Evolutionary conservation across 805 yeast genomes (phyloP).

Genomic region (Pichia scutulata): DNA sequence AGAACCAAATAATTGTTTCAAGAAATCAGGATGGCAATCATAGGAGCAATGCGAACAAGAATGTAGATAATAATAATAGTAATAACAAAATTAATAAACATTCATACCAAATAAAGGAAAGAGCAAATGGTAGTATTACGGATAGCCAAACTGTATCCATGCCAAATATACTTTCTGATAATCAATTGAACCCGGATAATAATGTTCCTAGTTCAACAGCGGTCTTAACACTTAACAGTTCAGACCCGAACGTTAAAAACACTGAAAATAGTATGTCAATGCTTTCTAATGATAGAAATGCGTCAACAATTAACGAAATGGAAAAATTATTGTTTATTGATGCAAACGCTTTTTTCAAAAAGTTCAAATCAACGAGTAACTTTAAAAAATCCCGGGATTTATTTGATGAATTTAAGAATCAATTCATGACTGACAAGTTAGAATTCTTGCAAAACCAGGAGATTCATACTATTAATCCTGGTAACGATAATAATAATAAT

Average conservation of each 20-base stretch:
- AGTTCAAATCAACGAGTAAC: slow-evolving; percentile 13
- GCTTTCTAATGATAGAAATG: background rate
- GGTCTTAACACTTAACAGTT: background rate
- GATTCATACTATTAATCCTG: background rate
- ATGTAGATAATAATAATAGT: background rate
- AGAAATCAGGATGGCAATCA: background rate
- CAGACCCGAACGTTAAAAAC: background rate
- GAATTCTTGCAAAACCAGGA: background rate
- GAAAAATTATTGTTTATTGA: slow-evolving; percentile 28
- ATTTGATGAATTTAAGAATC: slow-evolving; percentile 24
- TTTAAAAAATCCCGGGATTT: slow-evolving; percentile 24
- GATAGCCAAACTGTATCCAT: background rate
- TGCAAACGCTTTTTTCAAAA: slow-evolving; percentile 26
- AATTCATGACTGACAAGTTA: slow-evolving; percentile 28
- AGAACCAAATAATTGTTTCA: background rate
- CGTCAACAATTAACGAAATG: slow-evolving; percentile 19
- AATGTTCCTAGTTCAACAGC: background rate
- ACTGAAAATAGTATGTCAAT: background rate
- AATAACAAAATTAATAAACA: background rate
- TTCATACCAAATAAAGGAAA: background rate
- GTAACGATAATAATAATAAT: background rate
- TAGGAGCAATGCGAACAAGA: background rate
- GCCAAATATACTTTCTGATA: background rate
- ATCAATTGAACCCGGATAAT: background rate
- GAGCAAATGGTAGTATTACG: background rate